Percentiles rank a stretch among this genome's conserved stretches.
These are phyloP conservation scores for Dentipellis fragilis DNA, from an alignment of 768 basidiomycete genomes.

Conservation along the genomic window DNA sequence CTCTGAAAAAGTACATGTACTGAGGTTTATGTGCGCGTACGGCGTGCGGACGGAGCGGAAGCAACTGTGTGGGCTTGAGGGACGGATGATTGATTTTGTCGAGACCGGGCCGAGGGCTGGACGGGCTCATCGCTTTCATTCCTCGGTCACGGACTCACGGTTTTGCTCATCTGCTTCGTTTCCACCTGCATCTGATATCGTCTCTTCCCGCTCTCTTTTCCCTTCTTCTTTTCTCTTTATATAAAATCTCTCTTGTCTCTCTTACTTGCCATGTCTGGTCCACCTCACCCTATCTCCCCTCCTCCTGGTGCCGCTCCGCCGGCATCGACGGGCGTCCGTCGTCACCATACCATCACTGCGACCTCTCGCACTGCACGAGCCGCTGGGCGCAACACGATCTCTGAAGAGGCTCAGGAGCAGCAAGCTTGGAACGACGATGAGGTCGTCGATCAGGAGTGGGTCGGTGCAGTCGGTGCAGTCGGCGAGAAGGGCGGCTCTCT, in stretches of 20 bases:
- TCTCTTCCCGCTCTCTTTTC: not conserved
- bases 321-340: conserved; percentile 9
- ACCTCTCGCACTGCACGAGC: conserved; percentile 9
- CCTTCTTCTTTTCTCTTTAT: not conserved
- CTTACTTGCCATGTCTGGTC: conserved; percentile 6
- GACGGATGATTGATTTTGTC: not conserved
- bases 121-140: not conserved
- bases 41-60: not conserved
- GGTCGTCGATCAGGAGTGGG: conserved; percentile 9
- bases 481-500: conserved; percentile 14
- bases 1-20: not conserved
- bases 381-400: conserved; percentile 10
- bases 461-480: conserved; percentile 6
- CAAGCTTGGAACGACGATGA: conserved; percentile 12
- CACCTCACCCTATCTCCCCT: conserved; percentile 11
- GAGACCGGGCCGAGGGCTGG: not conserved
- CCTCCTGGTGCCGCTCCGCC: conserved; percentile 1
- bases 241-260: not conserved
- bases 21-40: no score
- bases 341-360: conserved; percentile 15
- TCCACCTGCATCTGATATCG: not conserved
- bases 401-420: conserved; percentile 13
- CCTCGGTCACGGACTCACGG: not conserved
- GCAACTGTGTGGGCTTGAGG: not conserved
- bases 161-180: not conserved